Conservation (phyloP, 2,329 filamentous ascomycete genomes). For the Aspergillus calidoustus region DNA sequence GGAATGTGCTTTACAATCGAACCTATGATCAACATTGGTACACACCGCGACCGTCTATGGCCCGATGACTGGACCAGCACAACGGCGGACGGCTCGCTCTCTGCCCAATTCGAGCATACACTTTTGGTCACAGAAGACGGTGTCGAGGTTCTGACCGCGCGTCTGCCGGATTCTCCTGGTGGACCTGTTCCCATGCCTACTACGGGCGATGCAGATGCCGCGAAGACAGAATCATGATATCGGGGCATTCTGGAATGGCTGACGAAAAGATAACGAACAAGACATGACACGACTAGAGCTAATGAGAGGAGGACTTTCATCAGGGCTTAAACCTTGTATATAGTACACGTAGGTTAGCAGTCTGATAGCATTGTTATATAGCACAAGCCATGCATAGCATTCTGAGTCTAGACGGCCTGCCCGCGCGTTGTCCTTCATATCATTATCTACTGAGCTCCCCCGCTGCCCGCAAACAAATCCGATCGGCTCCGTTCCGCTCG, state of each 20-base stretch:
- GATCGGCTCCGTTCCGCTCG: neutral
- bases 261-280: slow-evolving; percentile 17
- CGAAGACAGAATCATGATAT: slow-evolving; percentile 29
- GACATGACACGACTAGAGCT: slow-evolving; percentile 5
- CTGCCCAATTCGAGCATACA: slow-evolving; percentile 94
- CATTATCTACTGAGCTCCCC: neutral
- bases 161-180: slow-evolving; percentile 73
- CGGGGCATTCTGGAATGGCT: slow-evolving; percentile 4
- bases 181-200: slow-evolving; percentile 67
- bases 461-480: neutral
- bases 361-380: slow-evolving; percentile 5
- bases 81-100: slow-evolving; percentile 84
- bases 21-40: slow-evolving; percentile 94
- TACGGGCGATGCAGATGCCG: slow-evolving; percentile 21
- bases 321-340: slow-evolving; percentile 11
- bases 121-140: slow-evolving; percentile 81
- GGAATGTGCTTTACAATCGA: slow-evolving; percentile 99
- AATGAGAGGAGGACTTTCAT: neutral
- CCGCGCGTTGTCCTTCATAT: neutral
- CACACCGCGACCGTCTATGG: slow-evolving; percentile 92
- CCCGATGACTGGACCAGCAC: slow-evolving; percentile 98
- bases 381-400: neutral
- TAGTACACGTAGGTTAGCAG: neutral
- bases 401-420: neutral
- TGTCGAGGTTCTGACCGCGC: slow-evolving; percentile 79